Evolutionary conservation across 2,329 filamentous ascomycete species (phyloP).

Genomic region (Diaporthe sp.): DNA sequence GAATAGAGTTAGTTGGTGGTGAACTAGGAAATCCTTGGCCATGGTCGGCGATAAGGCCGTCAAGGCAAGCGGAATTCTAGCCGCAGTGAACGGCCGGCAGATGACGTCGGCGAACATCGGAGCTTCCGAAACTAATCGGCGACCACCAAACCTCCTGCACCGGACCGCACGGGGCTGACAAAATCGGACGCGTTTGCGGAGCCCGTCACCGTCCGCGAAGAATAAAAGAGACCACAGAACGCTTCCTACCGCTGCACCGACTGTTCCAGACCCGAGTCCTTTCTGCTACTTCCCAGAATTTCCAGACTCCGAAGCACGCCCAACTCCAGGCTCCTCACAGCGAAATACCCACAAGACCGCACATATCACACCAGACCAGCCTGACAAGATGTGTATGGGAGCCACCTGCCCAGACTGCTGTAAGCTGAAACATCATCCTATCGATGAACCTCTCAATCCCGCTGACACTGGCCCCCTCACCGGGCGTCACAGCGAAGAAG

Average conservation of each 20-base stretch:
- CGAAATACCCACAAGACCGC: neutral
- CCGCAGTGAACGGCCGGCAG: neutral
- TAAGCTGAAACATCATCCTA: conserved; percentile 46
- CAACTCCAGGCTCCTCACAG: neutral
- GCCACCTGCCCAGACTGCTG: conserved; percentile 58
- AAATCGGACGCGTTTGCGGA: neutral
- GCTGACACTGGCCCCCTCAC: neutral
- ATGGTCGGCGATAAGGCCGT: conserved; percentile 5
- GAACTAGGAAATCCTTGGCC: neutral
- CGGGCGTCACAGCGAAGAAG: conserved; percentile 55
- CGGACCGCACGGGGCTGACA: neutral
- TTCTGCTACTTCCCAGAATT: no score
- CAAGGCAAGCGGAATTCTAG: neutral
- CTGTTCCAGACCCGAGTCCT: no score
- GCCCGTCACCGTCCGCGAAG: neutral
- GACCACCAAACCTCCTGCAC: conserved; percentile 7
- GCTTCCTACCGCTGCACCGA: neutral
- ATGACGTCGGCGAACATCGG: conserved; percentile 30
- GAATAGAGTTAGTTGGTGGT: neutral
- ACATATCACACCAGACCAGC: neutral
- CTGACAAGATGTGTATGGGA: conserved; percentile 56
- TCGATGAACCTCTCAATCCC: neutral
- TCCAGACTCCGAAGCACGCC: neutral
- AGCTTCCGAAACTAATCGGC: conserved; percentile 5
- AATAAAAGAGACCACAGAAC: neutral